Conservation (phyloP, 495 filamentous ascomycete genomes). For the Chaetomidium leptoderma region DNA sequence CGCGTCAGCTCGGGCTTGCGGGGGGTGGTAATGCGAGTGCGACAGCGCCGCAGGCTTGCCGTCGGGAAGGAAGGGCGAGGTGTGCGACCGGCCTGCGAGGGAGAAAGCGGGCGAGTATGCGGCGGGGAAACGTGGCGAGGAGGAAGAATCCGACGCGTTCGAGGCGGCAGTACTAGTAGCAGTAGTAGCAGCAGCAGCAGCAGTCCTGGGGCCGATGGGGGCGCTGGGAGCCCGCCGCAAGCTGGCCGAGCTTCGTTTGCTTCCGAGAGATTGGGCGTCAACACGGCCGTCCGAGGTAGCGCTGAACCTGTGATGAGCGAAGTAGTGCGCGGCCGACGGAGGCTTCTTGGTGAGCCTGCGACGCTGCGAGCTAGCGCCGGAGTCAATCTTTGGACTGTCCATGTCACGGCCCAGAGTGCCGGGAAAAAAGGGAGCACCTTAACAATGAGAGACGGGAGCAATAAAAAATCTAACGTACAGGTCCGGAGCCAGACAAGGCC, state of each 20-base stretch:
- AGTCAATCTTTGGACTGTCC: slow-evolving; percentile 38
- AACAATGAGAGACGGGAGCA: no score
- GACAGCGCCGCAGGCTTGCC: slow-evolving; percentile 30
- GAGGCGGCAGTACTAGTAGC: slow-evolving; percentile 27
- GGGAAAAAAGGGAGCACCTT: slow-evolving; percentile 19
- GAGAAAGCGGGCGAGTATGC: slow-evolving; percentile 26
- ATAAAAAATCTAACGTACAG: slow-evolving; percentile 16
- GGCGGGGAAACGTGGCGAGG: slow-evolving; percentile 40
- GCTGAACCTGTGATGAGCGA: slow-evolving; percentile 33
- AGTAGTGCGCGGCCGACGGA: slow-evolving; percentile 37
- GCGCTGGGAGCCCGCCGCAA: slow-evolving; percentile 69
- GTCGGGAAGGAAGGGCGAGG: slow-evolving; percentile 36
- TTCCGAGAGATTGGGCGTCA: slow-evolving; percentile 51
- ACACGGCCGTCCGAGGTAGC: slow-evolving; percentile 42
- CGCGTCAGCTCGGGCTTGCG: slow-evolving; percentile 12
- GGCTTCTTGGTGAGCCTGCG: slow-evolving; percentile 55
- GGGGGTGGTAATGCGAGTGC: slow-evolving; percentile 18
- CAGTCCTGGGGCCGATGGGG: slow-evolving; percentile 42
- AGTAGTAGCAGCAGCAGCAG: slow-evolving; percentile 65
- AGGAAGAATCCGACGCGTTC: slow-evolving; percentile 44
- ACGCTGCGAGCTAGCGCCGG: slow-evolving; percentile 41
- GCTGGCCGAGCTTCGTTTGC: slow-evolving; percentile 53
- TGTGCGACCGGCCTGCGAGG: slow-evolving; percentile 27
- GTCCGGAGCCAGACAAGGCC: slow-evolving; percentile 8
- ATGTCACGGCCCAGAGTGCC: slow-evolving; percentile 31